A percentile compares a stretch with the other conserved stretches of the same genome.
phyloP scores from a whole-genome alignment of 352 stramenopile species.

The Phytopythium boreale region DNA sequence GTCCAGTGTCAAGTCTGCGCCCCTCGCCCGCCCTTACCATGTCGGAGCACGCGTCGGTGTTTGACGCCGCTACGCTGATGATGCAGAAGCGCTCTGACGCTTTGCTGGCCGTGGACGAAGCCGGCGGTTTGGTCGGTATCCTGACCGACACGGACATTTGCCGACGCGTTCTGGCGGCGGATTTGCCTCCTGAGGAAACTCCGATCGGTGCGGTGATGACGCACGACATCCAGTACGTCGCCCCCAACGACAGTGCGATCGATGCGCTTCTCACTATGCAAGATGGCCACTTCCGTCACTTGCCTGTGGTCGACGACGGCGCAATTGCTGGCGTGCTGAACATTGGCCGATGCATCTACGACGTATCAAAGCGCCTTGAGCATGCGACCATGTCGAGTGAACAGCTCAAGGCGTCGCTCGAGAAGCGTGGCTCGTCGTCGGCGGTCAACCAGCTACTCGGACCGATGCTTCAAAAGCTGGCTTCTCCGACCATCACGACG shows the following conservation, averaged over 20 bases:
- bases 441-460: constrained; percentile 74
- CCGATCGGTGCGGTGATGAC: constrained; percentile 93
- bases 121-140: constrained; percentile 91
- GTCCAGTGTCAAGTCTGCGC: constrained; percentile 79
- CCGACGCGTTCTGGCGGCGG: constrained; percentile 86
- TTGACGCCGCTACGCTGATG: constrained; percentile 89
- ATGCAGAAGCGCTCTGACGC: constrained; percentile 91
- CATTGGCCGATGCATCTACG: constrained; percentile 98
- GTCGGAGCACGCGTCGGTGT: constrained; percentile 72
- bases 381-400: constrained; percentile 82
- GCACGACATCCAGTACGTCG: constrained; percentile 94
- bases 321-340: constrained; percentile 95
- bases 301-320: constrained; percentile 91
- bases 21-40: constrained; percentile 77
- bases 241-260: constrained; percentile 91
- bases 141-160: constrained; percentile 97
- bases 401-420: constrained; percentile 77
- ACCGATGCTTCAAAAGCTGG: constrained; percentile 82
- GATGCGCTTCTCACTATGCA: constrained; percentile 98
- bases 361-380: constrained; percentile 96
- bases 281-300: constrained; percentile 95
- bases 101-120: constrained; percentile 88
- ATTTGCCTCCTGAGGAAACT: constrained; percentile 71
- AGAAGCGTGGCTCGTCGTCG: constrained; percentile 70
- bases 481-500: constrained; percentile 74